Percentiles rank a stretch among this genome's conserved stretches.
These are phyloP conservation scores for Endogone sp. DNA, from an alignment of 192 early-diverging fungal genomes.

Conservation along the genomic window DNA sequence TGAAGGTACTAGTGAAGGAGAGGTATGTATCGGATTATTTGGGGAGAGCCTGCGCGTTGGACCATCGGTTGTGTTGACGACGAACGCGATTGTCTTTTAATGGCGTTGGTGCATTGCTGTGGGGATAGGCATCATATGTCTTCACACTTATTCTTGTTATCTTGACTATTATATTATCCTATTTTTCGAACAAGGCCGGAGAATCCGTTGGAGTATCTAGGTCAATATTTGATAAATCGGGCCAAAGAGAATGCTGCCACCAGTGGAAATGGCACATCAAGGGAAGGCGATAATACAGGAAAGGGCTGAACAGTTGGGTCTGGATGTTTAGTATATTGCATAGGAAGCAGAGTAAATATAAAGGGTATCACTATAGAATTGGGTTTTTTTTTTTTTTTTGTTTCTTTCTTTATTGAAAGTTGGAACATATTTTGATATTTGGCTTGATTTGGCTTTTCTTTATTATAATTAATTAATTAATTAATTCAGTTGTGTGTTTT, in stretches of 20 bases:
- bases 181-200: conserved; percentile 34
- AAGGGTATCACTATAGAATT: no score
- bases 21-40: conserved; percentile 21
- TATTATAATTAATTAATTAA: no score
- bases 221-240: conserved; percentile 27
- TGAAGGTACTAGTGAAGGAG: conserved; percentile 45
- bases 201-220: conserved; percentile 43
- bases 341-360: no score
- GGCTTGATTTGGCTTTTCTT: no score
- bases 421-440: no score
- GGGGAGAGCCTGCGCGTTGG: background rate
- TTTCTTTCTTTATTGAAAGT: no score
- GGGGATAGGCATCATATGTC: background rate
- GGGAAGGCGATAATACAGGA: background rate
- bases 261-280: background rate
- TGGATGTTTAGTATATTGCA: no score
- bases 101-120: no score
- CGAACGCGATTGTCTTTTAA: no score
- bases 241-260: conserved; percentile 6
- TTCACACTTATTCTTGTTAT: background rate
- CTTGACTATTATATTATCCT: no score
- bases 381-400: no score
- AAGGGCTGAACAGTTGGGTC: background rate
- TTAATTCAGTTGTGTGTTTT: no score
- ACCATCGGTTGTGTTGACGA: background rate